Evolutionary conservation across 805 yeast species (phyloP), one percentile per base, ranked within the genome.

Genomic region (Pichia occidentalis): DNA sequence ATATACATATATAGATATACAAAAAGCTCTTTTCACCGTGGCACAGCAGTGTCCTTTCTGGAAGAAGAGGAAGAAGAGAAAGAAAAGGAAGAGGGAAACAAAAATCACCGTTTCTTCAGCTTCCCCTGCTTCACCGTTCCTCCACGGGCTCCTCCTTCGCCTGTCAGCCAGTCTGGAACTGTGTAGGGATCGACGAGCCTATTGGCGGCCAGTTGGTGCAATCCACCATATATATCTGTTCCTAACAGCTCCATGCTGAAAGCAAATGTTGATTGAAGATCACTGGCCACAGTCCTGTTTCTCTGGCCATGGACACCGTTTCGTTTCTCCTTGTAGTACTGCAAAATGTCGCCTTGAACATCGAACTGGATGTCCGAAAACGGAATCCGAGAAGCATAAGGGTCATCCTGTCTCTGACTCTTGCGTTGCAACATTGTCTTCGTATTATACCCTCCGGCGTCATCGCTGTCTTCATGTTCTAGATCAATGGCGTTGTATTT

Each of bases 131-230:
- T 51, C 4, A 73, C 57, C 0, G 45, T 49, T 0, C 87, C 87
- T 25, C 71, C 62, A 28, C 60, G 59, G 1, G 58, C 48, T 0
- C 83, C 81, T 44, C 78, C 79, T 54, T 83, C 86, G 3, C 94
- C 95, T 4, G 88, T 76, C 23, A 85, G 56, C 88, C 87, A 85
- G 22, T 76, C 71, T 1, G 95, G 95, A 12, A 82, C 59, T 0
- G 47, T 62, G n/a, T 67, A 61, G 0, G 82, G 70, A 47, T 81
- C 70, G 2, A 78, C 57, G 0, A 68, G 49, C 1, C 64, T 70
- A 45, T 60, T 40, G 36, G 63, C 64, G 20, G 86, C 71, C 13
- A 85, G 62, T 50, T 82, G 80, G 55, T 82, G 86, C 26, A 85
- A 51, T 0, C 95, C 95, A 2, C 76, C 94, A 66, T 78, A 85